Conservation (phyloP, 352 stramenopile genomes). For the Phytopythium delawarense region DNA sequence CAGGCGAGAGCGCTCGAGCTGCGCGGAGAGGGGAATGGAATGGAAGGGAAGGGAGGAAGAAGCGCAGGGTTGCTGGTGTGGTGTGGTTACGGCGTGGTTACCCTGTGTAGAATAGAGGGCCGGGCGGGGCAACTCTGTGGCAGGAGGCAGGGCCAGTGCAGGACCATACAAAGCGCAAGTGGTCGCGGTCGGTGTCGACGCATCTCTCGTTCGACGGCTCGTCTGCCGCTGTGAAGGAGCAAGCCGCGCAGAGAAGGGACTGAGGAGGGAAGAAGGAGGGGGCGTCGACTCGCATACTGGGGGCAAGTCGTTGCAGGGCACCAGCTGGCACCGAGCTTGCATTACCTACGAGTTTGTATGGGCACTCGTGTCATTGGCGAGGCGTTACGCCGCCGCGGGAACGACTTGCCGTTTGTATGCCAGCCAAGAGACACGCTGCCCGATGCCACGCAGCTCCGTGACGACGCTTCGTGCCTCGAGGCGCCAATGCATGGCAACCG, state of each 20-base stretch:
- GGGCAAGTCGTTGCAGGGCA: neutral
- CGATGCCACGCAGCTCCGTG: neutral
- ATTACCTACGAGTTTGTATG: constrained; percentile 2
- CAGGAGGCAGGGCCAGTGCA: neutral
- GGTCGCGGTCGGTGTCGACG: neutral
- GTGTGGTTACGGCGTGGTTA: neutral
- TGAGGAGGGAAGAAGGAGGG: constrained; percentile 2
- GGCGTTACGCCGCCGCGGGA: neutral
- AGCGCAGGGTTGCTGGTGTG: neutral
- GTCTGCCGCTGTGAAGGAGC: neutral
- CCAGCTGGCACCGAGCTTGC: neutral
- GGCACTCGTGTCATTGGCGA: neutral
- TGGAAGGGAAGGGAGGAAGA: neutral
- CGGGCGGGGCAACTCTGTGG: neutral
- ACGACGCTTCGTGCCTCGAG: neutral
- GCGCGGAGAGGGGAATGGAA: neutral
- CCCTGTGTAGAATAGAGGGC: neutral
- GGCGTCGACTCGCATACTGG: neutral
- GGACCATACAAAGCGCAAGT: neutral
- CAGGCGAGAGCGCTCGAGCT: neutral
- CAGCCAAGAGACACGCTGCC: constrained; percentile 1
- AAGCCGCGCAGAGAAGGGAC: neutral
- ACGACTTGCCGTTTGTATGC: neutral
- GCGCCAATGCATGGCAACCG: no score
- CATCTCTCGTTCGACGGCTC: neutral